Conservation (phyloP, 2,329 filamentous ascomycete species). For the Ilyonectria robusta region DNA sequence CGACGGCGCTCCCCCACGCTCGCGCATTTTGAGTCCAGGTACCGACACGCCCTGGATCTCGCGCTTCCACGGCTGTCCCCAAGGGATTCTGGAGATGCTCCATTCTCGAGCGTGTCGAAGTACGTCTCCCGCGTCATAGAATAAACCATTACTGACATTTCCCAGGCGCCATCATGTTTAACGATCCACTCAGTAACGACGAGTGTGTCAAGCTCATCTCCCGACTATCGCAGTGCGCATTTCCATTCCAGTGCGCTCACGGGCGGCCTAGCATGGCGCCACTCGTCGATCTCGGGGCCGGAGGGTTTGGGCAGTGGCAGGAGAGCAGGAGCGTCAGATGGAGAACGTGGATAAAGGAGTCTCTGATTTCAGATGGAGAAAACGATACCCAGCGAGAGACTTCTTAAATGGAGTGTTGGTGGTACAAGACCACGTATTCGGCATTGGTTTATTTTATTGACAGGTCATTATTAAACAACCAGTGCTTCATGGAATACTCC, state of each 20-base stretch:
- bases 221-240: conserved; percentile 73
- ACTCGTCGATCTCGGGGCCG: conserved; percentile 65
- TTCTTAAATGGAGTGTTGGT: conserved; percentile 1
- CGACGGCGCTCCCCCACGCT: conserved; percentile 40
- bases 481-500: neutral
- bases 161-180: conserved; percentile 84
- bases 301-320: conserved; percentile 46
- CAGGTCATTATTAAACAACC: neutral
- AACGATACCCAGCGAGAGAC: conserved; percentile 20
- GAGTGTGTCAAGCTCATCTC: conserved; percentile 73
- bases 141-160: conserved; percentile 23
- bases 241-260: conserved; percentile 89
- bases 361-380: conserved; percentile 1
- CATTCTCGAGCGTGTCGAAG: conserved; percentile 84
- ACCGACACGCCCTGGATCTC: conserved; percentile 67
- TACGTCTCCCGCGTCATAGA: conserved; percentile 45
- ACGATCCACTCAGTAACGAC: conserved; percentile 72
- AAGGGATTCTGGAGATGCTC: conserved; percentile 81
- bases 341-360: conserved; percentile 37
- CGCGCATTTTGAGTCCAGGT: conserved; percentile 15
- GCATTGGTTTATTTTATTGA: neutral
- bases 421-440: neutral
- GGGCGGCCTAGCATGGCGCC: conserved; percentile 78
- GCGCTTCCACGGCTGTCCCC: conserved; percentile 78
- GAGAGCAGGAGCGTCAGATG: conserved; percentile 36